Conservation (phyloP, 176 grass and related monocot species). For the Neostapfia colusana region DNA sequence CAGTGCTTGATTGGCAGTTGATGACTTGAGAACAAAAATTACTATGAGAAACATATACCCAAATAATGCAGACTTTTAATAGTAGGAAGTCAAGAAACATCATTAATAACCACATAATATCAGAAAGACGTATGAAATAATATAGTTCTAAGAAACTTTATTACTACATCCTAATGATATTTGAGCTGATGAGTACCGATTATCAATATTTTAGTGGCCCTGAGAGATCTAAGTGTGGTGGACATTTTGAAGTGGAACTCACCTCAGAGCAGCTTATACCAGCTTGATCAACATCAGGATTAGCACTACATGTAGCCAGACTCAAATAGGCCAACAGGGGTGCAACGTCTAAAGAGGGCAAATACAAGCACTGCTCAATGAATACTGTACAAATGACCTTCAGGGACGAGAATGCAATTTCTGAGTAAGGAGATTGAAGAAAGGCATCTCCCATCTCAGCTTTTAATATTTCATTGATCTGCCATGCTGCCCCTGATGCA, state of each 20-base stretch:
- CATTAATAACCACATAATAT: neutral
- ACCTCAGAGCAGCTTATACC: slow-evolving; percentile 43
- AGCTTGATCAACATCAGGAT: slow-evolving; percentile 57
- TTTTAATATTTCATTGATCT: slow-evolving; percentile 70
- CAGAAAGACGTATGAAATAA: slow-evolving; percentile 1
- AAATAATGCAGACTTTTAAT: neutral
- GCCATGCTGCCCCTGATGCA: slow-evolving; percentile 69
- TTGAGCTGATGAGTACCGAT: slow-evolving; percentile 2
- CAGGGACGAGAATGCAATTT: slow-evolving; percentile 58
- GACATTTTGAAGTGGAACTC: slow-evolving; percentile 28
- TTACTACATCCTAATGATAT: neutral
- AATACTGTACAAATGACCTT: slow-evolving; percentile 67
- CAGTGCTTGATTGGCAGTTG: slow-evolving; percentile 49
- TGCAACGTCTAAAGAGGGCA: slow-evolving; percentile 56
- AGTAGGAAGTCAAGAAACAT: slow-evolving; percentile 10
- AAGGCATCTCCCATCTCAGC: slow-evolving; percentile 52
- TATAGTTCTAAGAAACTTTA: neutral
- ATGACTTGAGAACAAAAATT: slow-evolving; percentile 50
- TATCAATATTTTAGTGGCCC: neutral
- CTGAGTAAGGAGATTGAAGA: slow-evolving; percentile 67
- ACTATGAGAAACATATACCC: slow-evolving; percentile 3
- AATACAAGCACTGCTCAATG: slow-evolving; percentile 62
- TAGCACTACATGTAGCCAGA: slow-evolving; percentile 51
- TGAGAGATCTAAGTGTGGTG: neutral
- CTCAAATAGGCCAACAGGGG: slow-evolving; percentile 63